phyloP scores from a whole-genome alignment of 1,284 basidiomycete genomes.

The Coniferiporia weirii region DNA sequence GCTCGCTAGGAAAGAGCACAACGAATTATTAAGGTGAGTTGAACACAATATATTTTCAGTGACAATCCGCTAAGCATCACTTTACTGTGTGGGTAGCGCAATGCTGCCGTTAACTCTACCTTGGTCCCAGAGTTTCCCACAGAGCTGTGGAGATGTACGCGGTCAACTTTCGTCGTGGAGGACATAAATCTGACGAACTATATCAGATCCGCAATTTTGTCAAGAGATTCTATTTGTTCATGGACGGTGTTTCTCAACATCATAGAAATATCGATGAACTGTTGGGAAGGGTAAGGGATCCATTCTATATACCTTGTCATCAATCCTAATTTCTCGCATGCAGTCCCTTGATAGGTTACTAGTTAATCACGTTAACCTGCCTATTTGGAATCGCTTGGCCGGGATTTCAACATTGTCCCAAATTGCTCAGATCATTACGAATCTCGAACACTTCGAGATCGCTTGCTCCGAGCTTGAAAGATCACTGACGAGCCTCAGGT shows the following conservation, averaged over 20 bases:
- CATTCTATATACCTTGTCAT: neutral
- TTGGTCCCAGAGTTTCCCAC: conserved; percentile 93
- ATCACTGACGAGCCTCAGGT: conserved; percentile 82
- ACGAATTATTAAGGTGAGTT: conserved; percentile 57
- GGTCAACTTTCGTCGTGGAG: neutral
- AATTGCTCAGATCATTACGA: conserved; percentile 91
- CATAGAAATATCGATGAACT: conserved; percentile 92
- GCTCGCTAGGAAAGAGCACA: conserved; percentile 67
- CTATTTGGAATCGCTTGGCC: conserved; percentile 69
- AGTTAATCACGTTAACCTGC: conserved; percentile 74
- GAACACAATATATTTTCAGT: neutral
- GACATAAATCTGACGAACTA: neutral
- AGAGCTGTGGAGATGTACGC: conserved; percentile 88
- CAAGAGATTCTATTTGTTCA: conserved; percentile 95
- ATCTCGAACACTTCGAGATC: conserved; percentile 88
- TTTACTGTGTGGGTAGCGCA: conserved; percentile 39
- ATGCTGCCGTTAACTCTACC: conserved; percentile 76
- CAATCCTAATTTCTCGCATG: neutral
- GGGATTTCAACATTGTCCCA: conserved; percentile 84
- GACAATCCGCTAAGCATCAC: conserved; percentile 4
- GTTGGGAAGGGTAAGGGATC: conserved; percentile 66
- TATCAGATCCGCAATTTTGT: conserved; percentile 83
- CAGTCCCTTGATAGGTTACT: conserved; percentile 88
- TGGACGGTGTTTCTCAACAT: conserved; percentile 90
- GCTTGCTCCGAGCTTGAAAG: conserved; percentile 84